These are phyloP conservation scores for Trypanosoma rangeli DNA, from an alignment of 208 protist genomes.

Conservation along the genomic window DNA sequence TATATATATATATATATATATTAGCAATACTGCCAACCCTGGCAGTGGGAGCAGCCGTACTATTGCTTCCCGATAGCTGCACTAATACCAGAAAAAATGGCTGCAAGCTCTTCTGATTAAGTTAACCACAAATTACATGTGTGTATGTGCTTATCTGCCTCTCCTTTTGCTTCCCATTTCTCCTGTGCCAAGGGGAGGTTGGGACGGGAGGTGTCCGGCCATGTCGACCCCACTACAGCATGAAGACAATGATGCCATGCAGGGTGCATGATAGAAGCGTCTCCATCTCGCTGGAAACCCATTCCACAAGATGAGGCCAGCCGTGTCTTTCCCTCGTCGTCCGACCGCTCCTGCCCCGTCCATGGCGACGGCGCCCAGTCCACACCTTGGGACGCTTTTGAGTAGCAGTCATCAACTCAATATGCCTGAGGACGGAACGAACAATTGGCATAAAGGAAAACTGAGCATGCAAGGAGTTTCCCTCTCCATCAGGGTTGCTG, in stretches of 20 bases:
- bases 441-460: constrained; percentile 10
- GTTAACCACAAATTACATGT: too few species aligned
- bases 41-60: too few species aligned
- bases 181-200: too few species aligned
- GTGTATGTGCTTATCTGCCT: background rate
- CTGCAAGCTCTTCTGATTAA: too few species aligned
- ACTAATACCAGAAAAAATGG: too few species aligned
- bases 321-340: background rate
- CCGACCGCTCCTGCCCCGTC: too few species aligned
- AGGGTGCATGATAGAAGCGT: constrained; percentile 13
- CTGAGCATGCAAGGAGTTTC: background rate
- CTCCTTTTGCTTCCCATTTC: background rate
- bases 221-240: constrained; percentile 3
- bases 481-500: background rate
- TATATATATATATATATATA: too few species aligned
- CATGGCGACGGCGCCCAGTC: background rate
- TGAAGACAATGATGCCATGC: constrained; percentile 26
- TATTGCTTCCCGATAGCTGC: too few species aligned
- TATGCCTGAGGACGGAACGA: constrained; percentile 1
- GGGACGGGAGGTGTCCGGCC: too few species aligned
- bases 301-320: constrained; percentile 7
- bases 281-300: constrained; percentile 12
- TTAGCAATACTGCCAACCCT: too few species aligned
- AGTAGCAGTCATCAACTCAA: background rate
- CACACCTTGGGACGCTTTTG: background rate